These are phyloP conservation scores for Saturnispora hagleri DNA, from an alignment of 805 yeast genomes.

Conservation along the genomic window DNA sequence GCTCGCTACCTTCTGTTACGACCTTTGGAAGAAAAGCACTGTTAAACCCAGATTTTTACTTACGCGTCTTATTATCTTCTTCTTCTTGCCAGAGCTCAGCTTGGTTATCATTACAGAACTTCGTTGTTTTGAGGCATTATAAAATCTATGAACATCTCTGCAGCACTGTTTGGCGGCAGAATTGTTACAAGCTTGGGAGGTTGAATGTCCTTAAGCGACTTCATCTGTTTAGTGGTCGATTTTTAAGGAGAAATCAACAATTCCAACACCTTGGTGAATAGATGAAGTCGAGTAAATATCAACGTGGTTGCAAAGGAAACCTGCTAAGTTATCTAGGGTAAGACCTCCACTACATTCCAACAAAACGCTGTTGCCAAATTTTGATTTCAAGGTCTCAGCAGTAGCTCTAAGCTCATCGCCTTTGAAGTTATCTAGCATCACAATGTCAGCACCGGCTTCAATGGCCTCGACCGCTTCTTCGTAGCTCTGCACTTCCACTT, in stretches of 20 bases:
- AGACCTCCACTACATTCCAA: slow-evolving; percentile 93
- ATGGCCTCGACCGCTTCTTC: slow-evolving; percentile 89
- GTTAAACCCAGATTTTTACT: background rate
- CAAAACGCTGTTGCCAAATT: slow-evolving; percentile 43
- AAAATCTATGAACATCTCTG: background rate
- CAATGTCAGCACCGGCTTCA: slow-evolving; percentile 88
- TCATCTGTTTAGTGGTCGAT: slow-evolving; percentile 26
- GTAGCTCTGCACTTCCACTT: slow-evolving; percentile 83
- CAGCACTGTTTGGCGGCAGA: background rate
- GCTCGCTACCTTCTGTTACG: background rate
- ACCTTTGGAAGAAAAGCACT: background rate
- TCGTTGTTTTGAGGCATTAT: background rate
- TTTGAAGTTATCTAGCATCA: slow-evolving; percentile 85
- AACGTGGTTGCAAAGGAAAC: slow-evolving; percentile 65
- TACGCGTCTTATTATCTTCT: background rate
- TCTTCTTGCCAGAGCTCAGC: background rate
- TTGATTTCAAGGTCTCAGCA: slow-evolving; percentile 51
- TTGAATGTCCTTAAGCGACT: background rate
- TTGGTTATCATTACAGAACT: background rate
- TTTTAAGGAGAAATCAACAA: slow-evolving; percentile 79
- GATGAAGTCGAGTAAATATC: slow-evolving; percentile 88
- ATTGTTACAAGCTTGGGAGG: background rate
- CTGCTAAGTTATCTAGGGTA: slow-evolving; percentile 53
- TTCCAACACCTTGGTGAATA: slow-evolving; percentile 83
- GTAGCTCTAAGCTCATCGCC: slow-evolving; percentile 56